phyloP scores from a whole-genome alignment of 495 filamentous ascomycete genomes.

The Penicillium coprophilum region DNA sequence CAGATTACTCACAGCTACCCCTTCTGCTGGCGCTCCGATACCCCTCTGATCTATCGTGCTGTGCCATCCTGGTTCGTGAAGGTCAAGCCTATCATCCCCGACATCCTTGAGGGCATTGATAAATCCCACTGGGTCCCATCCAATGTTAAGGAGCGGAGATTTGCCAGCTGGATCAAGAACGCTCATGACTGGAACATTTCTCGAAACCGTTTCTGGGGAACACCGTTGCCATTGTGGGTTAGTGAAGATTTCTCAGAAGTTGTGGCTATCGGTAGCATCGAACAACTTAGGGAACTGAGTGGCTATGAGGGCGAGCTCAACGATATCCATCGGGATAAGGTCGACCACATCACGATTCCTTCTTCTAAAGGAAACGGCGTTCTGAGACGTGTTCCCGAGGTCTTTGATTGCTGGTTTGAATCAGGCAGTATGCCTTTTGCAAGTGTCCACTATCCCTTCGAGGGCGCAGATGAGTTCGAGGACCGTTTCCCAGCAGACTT shows the following conservation, averaged over 20 bases:
- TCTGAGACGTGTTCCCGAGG: slow-evolving; percentile 79
- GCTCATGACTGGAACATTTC: slow-evolving; percentile 98
- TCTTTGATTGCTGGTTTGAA: slow-evolving; percentile 98
- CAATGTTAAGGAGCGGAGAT: slow-evolving; percentile 89
- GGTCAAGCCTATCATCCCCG: slow-evolving; percentile 77
- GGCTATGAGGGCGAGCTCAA: slow-evolving; percentile 80
- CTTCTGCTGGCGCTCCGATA: slow-evolving; percentile 94
- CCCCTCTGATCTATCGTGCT: slow-evolving; percentile 89
- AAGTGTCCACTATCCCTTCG: slow-evolving; percentile 90
- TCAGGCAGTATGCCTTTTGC: slow-evolving; percentile 97
- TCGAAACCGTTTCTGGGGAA: slow-evolving; percentile 96
- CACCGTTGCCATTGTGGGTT: slow-evolving; percentile 89
- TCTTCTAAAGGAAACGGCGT: slow-evolving; percentile 83
- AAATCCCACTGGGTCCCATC: slow-evolving; percentile 91
- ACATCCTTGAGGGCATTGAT: slow-evolving; percentile 88
- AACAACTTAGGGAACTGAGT: slow-evolving; percentile 82
- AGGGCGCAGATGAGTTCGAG: slow-evolving; percentile 81
- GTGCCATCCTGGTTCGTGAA: slow-evolving; percentile 97
- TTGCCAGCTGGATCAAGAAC: slow-evolving; percentile 82
- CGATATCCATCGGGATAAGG: slow-evolving; percentile 93
- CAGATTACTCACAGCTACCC: slow-evolving; percentile 94
- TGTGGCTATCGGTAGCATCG: slow-evolving; percentile 82
- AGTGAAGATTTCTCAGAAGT: slow-evolving; percentile 84
- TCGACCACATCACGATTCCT: slow-evolving; percentile 95
- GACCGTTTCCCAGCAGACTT: slow-evolving; percentile 90